phyloP scores from a whole-genome alignment of 768 basidiomycete species.

The Lepiota subincarnata region DNA sequence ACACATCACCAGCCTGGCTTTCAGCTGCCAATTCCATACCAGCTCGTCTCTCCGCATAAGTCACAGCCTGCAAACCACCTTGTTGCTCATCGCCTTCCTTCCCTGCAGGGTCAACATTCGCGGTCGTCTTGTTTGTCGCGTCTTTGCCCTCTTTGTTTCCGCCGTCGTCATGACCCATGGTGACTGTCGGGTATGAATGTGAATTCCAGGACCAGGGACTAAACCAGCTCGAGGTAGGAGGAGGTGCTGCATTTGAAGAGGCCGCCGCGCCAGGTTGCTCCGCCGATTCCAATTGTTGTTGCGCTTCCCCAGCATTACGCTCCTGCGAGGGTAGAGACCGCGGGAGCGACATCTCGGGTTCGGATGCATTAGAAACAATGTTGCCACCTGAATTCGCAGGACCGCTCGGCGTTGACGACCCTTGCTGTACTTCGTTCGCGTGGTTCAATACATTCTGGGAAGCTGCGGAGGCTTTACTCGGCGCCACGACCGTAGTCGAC shows the following conservation, averaged over 20 bases:
- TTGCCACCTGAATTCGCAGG: not conserved
- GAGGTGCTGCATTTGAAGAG: not conserved
- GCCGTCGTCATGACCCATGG: not conserved
- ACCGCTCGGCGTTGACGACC: not conserved
- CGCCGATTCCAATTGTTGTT: conserved; percentile 3
- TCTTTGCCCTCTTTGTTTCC: not conserved
- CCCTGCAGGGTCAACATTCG: conserved; percentile 4
- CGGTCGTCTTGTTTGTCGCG: not conserved
- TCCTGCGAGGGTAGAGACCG: conserved; percentile 6
- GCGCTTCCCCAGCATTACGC: conserved; percentile 4
- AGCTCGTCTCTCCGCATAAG: not conserved
- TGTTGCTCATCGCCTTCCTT: not conserved
- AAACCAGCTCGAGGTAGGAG: conserved; percentile 6
- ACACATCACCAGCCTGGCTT: not conserved
- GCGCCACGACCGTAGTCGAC: not conserved
- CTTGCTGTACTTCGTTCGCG: conserved; percentile 4
- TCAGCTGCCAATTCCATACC: not conserved
- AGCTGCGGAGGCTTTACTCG: conserved; percentile 3
- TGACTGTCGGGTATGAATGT: not conserved
- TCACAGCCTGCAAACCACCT: not conserved
- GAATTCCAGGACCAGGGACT: conserved; percentile 10
- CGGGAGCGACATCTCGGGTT: not conserved
- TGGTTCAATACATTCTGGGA: conserved; percentile 1
- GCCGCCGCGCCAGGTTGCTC: not conserved
- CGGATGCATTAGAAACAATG: conserved; percentile 6